Percentiles rank a stretch among this genome's conserved stretches.
Conservation (phyloP, 352 stramenopile genomes). For the Achlya hypogyna region DNA sequence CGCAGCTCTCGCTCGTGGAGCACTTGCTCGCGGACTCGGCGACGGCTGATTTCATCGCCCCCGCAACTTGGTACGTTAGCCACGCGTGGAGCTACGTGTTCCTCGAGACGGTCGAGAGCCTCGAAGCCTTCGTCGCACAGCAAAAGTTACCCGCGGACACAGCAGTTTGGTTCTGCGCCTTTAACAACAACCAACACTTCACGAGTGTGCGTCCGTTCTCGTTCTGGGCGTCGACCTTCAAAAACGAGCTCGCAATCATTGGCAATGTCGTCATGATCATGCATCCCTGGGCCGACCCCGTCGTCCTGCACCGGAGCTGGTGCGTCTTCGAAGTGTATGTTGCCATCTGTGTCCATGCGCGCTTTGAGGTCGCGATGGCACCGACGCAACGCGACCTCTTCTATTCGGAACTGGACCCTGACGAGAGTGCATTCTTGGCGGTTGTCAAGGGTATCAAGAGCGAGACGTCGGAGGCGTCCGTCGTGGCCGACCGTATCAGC, state of each 20-base stretch:
- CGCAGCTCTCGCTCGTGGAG: conserved; percentile 1
- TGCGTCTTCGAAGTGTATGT: conserved; percentile 16
- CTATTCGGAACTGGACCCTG: not conserved
- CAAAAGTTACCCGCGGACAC: not conserved
- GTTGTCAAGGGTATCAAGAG: too few species aligned
- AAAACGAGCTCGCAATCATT: not conserved
- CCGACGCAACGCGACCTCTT: not conserved
- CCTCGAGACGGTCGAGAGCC: conserved; percentile 1
- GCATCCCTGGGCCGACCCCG: conserved; percentile 2
- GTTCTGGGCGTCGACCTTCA: not conserved
- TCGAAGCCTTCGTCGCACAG: not conserved
- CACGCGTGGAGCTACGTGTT: conserved; percentile 8
- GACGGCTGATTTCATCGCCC: not conserved
- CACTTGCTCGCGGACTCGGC: not conserved
- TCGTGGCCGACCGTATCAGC: not conserved
- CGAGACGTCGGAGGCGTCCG: not conserved
- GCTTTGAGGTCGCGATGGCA: conserved; percentile 7
- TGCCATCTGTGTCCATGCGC: not conserved
- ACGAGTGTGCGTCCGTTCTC: not conserved
- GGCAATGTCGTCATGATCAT: conserved; percentile 14
- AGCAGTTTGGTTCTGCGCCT: conserved; percentile 8
- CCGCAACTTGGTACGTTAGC: conserved; percentile 1
- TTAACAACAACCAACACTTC: conserved; percentile 14
- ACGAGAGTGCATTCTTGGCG: not conserved
- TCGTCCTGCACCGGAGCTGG: not conserved